Evolutionary conservation across 1,284 basidiomycete genomes (phyloP).

Genomic region (Grifola frondosa): DNA sequence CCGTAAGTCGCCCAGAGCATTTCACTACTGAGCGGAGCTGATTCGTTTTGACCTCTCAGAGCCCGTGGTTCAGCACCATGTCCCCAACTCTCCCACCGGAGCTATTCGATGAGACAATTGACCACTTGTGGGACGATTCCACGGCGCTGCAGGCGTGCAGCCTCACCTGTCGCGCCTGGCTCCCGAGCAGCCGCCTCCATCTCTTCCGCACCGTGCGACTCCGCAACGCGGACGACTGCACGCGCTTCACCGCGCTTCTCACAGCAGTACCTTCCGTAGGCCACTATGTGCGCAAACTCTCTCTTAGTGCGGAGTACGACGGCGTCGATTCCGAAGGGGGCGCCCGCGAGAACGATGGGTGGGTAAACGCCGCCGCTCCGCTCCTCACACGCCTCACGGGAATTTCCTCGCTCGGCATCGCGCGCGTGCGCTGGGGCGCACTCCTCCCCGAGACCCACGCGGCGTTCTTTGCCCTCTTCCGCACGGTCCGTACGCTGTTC

Average conservation of each 20-base stretch:
- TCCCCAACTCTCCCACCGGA: conserved; percentile 26
- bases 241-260: conserved; percentile 24
- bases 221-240: conserved; percentile 24
- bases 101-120: conserved; percentile 32
- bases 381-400: conserved; percentile 20
- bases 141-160: conserved; percentile 29
- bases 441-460: conserved; percentile 23
- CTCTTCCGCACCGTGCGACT: conserved; percentile 33
- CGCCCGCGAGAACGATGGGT: conserved; percentile 27
- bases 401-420: conserved; percentile 27
- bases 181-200: conserved; percentile 32
- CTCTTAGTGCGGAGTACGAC: conserved; percentile 27
- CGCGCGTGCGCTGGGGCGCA: conserved; percentile 28
- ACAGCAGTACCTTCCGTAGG: conserved; percentile 22
- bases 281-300: conserved; percentile 29
- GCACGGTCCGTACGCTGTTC: conserved; percentile 26
- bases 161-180: conserved; percentile 24
- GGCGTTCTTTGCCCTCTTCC: conserved; percentile 24
- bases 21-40: too few species aligned
- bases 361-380: conserved; percentile 26
- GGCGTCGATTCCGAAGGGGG: conserved; percentile 20
- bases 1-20: too few species aligned
- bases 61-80: too few species aligned
- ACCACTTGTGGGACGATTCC: conserved; percentile 32
- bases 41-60: background rate